Base-by-base conservation (phyloP, 2,329 filamentous ascomycete species). In the Colletotrichum sp. region DNA sequence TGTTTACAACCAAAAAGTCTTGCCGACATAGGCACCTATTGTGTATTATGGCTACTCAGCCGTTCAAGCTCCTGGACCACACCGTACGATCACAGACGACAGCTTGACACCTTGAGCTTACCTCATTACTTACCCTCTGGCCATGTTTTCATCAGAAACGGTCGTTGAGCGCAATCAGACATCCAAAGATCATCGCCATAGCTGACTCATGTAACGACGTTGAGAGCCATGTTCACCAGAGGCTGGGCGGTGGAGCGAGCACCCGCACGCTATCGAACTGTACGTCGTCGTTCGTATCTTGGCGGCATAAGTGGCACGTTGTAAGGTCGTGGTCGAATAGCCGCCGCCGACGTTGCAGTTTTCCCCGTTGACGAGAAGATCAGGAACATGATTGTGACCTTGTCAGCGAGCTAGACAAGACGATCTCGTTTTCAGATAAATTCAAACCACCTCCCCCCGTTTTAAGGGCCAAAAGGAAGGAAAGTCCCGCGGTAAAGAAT, bases 91-190 rank as follows among this genome's bases (percentile, higher is more conserved):
- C 18, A 18, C 9, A 30, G 1, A 57, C 24, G 1, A 62, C 26
- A 21, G 9, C 18, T 32, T 21, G 28, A 1, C 16, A 6, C 3
- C 15, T n/a, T 60, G 2, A 8, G 0, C 0, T 0, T 57, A 57
- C 24, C 52, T 18, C 52, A 28, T 8, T 0, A 26, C 24, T 57
- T 57, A n/a, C 15, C 24, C 21, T 24, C 24, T 1, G 13, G 4
- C 10, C 24, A 57, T 21, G 12, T 28, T 16, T 26, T 2, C 21
- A 28, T 28, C 13, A 24, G 13, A 57, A 26, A 18, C 0, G 1
- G 6, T 57, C 1, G 52, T 1, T 3, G 13, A 24, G 13, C 21
- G n/a, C 24, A 57, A 57, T 57, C 52, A 57, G 52, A 28, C 52
- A 13, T 13, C 24, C 16, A 57, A 15, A 57, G 52, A 57, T 57